These are phyloP conservation scores for Mycena haematopus DNA, from an alignment of 768 basidiomycete genomes.

Conservation along the genomic window DNA sequence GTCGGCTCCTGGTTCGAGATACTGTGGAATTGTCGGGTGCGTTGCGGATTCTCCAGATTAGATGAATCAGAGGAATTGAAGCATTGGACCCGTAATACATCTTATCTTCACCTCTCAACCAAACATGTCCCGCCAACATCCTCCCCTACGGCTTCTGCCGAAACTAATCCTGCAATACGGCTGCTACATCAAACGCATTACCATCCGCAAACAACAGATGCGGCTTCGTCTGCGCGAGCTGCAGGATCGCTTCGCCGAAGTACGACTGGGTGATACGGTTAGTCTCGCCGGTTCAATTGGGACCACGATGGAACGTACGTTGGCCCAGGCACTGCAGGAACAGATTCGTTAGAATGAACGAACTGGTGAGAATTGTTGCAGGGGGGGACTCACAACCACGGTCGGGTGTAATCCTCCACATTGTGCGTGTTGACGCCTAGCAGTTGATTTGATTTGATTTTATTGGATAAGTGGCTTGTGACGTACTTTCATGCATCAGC, in stretches of 20 bases:
- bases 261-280: slow-evolving; percentile 15
- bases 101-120: too few species aligned
- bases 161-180: neutral
- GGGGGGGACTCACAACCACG: slow-evolving; percentile 24
- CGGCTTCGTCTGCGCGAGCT: slow-evolving; percentile 24
- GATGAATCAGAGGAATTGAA: too few species aligned
- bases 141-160: too few species aligned
- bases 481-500: slow-evolving; percentile 27
- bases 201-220: slow-evolving; percentile 26
- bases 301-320: slow-evolving; percentile 5
- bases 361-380: neutral
- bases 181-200: slow-evolving; percentile 10
- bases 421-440: slow-evolving; percentile 20
- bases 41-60: too few species aligned
- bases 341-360: neutral
- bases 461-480: neutral
- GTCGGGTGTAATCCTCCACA: slow-evolving; percentile 21
- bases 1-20: too few species aligned
- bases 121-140: too few species aligned
- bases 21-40: too few species aligned
- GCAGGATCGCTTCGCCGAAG: slow-evolving; percentile 26
- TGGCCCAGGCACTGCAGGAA: slow-evolving; percentile 22
- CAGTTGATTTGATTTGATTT: neutral
- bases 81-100: too few species aligned
- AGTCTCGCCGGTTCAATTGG: neutral